phyloP scores from a whole-genome alignment of 805 yeast genomes.

The Lachancea cidri region DNA sequence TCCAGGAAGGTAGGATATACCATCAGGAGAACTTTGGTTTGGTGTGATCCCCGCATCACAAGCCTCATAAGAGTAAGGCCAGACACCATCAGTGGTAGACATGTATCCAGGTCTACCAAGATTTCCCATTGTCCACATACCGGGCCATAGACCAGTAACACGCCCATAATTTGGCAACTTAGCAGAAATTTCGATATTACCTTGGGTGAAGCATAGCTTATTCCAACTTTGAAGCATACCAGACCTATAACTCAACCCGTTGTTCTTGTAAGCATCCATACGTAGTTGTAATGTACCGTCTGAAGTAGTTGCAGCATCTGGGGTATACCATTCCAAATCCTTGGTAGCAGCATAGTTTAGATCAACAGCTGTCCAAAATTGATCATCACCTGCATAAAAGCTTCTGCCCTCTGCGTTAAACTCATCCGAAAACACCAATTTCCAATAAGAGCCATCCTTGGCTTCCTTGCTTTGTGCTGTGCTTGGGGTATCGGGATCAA shows the following conservation, averaged over 20 bases:
- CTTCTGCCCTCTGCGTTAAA: conserved; percentile 87
- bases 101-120: conserved; percentile 86
- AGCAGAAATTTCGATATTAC: conserved; percentile 70
- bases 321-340: conserved; percentile 93
- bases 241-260: conserved; percentile 74
- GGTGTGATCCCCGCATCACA: conserved; percentile 96
- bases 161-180: conserved; percentile 75
- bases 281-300: conserved; percentile 66
- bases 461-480: conserved; percentile 46
- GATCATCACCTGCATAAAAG: conserved; percentile 87
- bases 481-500: conserved; percentile 61
- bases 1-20: conserved; percentile 81
- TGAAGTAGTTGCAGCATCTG: conserved; percentile 77
- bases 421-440: conserved; percentile 83
- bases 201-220: conserved; percentile 83
- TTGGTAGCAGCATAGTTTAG: conserved; percentile 79
- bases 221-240: conserved; percentile 95
- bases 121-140: conserved; percentile 92
- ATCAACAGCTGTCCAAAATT: conserved; percentile 83
- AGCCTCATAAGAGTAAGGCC: conserved; percentile 86
- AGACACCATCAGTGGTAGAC: conserved; percentile 85
- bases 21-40: conserved; percentile 86
- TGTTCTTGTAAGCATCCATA: conserved; percentile 80
- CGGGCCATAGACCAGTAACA: conserved; percentile 90
- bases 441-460: conserved; percentile 62